Percentiles rank a stretch among this genome's conserved stretches.
Evolutionary conservation across 345 rosid genomes (phyloP).

Genomic region (Sisymbrium irio): DNA sequence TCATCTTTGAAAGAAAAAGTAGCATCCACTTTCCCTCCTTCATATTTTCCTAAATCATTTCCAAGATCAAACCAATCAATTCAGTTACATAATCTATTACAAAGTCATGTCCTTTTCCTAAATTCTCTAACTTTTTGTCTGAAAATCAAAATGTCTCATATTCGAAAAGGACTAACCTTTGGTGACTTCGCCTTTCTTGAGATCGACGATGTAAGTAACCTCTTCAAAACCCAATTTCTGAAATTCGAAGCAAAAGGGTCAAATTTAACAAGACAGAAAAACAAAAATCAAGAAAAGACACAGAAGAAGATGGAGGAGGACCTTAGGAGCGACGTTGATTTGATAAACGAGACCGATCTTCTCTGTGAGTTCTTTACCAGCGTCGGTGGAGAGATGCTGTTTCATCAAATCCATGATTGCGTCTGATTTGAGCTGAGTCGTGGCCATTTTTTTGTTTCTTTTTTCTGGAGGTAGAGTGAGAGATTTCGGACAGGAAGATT

Average conservation of each 20-base stretch:
- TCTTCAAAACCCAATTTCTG: constrained; percentile 92
- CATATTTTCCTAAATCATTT: constrained; percentile 54
- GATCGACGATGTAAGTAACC: constrained; percentile 71
- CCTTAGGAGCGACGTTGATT: constrained; percentile 93
- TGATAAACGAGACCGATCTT: constrained; percentile 87
- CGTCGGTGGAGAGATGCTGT: constrained; percentile 63
- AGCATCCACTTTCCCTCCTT: constrained; percentile 91
- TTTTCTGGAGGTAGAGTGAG: background rate
- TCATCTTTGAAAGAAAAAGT: constrained; percentile 83
- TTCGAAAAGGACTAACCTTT: constrained; percentile 52
- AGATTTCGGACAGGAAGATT: background rate
- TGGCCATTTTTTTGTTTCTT: constrained; percentile 44
- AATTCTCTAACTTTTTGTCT: background rate
- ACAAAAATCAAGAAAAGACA: background rate
- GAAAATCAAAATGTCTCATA: background rate
- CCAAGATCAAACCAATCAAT: background rate
- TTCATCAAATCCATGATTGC: constrained; percentile 69
- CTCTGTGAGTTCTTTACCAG: constrained; percentile 57
- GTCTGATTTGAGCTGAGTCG: constrained; percentile 61
- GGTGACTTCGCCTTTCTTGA: constrained; percentile 84
- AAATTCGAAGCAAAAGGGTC: background rate
- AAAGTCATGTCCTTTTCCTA: constrained; percentile 34
- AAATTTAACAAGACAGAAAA: background rate
- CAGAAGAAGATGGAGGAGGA: constrained; percentile 5
- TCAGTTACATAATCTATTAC: background rate